Conservation (phyloP, 768 basidiomycete genomes). For the Hygrophoropsis aurantiaca region DNA sequence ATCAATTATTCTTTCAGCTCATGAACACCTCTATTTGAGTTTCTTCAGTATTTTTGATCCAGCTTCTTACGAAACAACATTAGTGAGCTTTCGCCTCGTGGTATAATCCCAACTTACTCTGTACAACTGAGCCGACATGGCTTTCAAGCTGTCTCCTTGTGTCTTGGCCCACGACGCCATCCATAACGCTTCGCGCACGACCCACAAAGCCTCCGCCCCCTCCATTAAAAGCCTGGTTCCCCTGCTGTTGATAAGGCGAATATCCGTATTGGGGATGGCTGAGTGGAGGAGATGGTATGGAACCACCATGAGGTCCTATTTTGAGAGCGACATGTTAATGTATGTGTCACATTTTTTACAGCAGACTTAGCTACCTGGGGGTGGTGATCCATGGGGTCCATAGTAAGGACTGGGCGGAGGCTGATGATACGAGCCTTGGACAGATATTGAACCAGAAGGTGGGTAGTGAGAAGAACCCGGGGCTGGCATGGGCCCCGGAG, state of each 20-base stretch:
- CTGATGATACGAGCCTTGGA: neutral
- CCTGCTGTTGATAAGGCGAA: constrained; percentile 8
- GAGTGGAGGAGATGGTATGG: constrained; percentile 2
- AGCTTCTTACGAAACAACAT: constrained; percentile 1
- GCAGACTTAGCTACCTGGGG: constrained; percentile 35
- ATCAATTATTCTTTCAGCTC: too few relatives aligned
- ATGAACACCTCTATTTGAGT: constrained; percentile 10
- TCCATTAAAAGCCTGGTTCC: neutral
- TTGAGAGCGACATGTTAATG: neutral
- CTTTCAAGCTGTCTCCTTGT: constrained; percentile 50
- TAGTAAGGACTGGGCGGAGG: constrained; percentile 4
- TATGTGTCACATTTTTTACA: neutral
- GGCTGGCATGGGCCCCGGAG: neutral
- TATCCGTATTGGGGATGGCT: constrained; percentile 11
- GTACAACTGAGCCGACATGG: constrained; percentile 44
- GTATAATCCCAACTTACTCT: constrained; percentile 42
- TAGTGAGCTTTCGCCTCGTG: constrained; percentile 4
- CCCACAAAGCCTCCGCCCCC: constrained; percentile 21
- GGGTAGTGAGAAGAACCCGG: neutral
- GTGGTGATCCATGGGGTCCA: constrained; percentile 21
- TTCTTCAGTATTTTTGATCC: constrained; percentile 13
- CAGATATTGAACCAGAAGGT: too few relatives aligned
- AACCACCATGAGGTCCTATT: constrained; percentile 1
- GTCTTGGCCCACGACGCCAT: constrained; percentile 54
- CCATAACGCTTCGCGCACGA: constrained; percentile 50